Evolutionary conservation across 2,329 filamentous ascomycete species (phyloP).

Genomic region (Alternaria infectoria): DNA sequence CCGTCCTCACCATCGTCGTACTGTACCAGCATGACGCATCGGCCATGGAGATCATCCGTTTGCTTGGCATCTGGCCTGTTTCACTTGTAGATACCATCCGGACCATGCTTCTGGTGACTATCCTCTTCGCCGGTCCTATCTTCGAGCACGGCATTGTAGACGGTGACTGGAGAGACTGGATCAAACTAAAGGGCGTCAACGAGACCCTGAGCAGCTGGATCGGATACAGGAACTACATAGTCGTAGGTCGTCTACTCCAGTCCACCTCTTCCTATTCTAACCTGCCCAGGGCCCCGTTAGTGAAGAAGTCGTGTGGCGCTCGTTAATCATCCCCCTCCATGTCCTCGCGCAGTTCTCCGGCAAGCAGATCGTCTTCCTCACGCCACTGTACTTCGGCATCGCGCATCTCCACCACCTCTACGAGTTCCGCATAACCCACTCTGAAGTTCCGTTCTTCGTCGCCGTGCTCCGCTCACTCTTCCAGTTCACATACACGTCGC

Average conservation of each 20-base stretch:
- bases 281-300: conserved; percentile 73
- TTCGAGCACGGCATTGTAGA: conserved; percentile 81
- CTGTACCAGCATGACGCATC: conserved; percentile 63
- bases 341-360: conserved; percentile 65
- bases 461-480: conserved; percentile 76
- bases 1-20: conserved; percentile 69
- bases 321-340: conserved; percentile 82
- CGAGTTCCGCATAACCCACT: conserved; percentile 85
- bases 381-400: conserved; percentile 88
- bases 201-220: conserved; percentile 73
- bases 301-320: conserved; percentile 93
- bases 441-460: conserved; percentile 67
- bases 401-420: conserved; percentile 96
- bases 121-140: conserved; percentile 84
- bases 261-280: conserved; percentile 5
- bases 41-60: conserved; percentile 63
- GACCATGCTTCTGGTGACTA: conserved; percentile 71
- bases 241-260: conserved; percentile 61
- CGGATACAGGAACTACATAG: conserved; percentile 84
- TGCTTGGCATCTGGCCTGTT: conserved; percentile 83
- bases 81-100: conserved; percentile 68
- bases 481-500: conserved; percentile 86
- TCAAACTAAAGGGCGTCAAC: conserved; percentile 61
- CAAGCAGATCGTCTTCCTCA: conserved; percentile 73
- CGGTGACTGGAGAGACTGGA: conserved; percentile 70